Evolutionary conservation across 2,329 filamentous ascomycete species (phyloP).

Genomic region (Dactylellina leptospora): DNA sequence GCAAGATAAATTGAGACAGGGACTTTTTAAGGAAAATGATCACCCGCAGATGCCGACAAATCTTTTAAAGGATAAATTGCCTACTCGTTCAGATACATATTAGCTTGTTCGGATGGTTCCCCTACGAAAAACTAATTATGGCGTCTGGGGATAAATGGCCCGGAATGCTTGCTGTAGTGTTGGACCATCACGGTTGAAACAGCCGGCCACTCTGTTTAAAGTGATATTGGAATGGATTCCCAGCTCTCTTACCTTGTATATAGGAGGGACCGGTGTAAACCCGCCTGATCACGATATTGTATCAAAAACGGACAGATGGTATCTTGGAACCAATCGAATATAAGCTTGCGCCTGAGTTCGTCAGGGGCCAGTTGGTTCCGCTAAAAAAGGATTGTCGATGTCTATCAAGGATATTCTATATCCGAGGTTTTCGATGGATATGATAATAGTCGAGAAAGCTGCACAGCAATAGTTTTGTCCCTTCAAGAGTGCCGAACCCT

Average conservation of each 20-base stretch:
- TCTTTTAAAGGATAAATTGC: constrained; percentile 49
- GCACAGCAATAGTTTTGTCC: constrained; percentile 31
- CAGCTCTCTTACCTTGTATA: constrained; percentile 25
- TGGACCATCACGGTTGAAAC: constrained; percentile 24
- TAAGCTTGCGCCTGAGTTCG: no score
- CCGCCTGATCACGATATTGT: constrained; percentile 16
- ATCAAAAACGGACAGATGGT: not conserved
- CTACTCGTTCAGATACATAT: constrained; percentile 38
- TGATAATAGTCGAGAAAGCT: constrained; percentile 38
- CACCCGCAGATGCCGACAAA: constrained; percentile 52
- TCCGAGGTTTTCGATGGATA: constrained; percentile 10
- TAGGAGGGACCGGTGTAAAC: constrained; percentile 28
- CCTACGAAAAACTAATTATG: not conserved
- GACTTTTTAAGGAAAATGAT: constrained; percentile 47
- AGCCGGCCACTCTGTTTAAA: constrained; percentile 8
- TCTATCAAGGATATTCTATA: constrained; percentile 17
- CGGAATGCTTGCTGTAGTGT: constrained; percentile 38
- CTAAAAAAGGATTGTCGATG: constrained; percentile 23
- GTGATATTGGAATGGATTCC: constrained; percentile 6
- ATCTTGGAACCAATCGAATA: not conserved
- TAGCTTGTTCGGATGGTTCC: constrained; percentile 24
- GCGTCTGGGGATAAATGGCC: constrained; percentile 36
- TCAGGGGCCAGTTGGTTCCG: constrained; percentile 12
- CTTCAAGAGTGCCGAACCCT: constrained; percentile 39
- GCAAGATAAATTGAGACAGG: constrained; percentile 33